Evolutionary conservation across 2,329 filamentous ascomycete genomes (phyloP).

Genomic region (Tolypocladium amazonense): DNA sequence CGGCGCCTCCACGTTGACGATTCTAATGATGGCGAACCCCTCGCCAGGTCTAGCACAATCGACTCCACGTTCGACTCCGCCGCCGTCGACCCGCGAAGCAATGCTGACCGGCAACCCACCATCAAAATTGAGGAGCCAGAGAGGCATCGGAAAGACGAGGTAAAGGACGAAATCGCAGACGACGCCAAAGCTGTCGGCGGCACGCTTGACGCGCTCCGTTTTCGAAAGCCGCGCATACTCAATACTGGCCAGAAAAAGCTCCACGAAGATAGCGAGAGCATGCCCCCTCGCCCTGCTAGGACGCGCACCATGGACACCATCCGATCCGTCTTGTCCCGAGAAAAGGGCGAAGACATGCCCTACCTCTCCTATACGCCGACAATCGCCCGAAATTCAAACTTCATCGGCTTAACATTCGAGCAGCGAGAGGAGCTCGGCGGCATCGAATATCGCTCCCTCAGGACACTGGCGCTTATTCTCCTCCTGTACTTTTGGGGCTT

Average conservation of each 20-base stretch:
- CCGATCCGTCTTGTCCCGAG: conserved; percentile 42
- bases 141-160: conserved; percentile 21
- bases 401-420: conserved; percentile 76
- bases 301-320: conserved; percentile 49
- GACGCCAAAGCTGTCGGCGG: conserved; percentile 30
- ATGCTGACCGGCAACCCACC: conserved; percentile 35
- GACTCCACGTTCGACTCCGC: conserved; percentile 15
- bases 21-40: conserved; percentile 22
- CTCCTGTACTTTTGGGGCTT: conserved; percentile 76
- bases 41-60: conserved; percentile 12
- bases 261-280: conserved; percentile 23
- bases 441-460: conserved; percentile 89
- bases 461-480: conserved; percentile 71
- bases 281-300: conserved; percentile 14
- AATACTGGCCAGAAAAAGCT: conserved; percentile 26
- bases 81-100: conserved; percentile 9
- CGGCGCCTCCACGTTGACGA: conserved; percentile 34
- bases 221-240: conserved; percentile 31
- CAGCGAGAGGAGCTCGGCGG: conserved; percentile 92
- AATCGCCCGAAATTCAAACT: conserved; percentile 84
- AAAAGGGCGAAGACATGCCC: conserved; percentile 54
- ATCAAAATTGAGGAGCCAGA: conserved; percentile 60
- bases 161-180: conserved; percentile 28
- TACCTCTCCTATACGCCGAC: conserved; percentile 95
- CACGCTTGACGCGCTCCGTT: conserved; percentile 28